A percentile compares a stretch with the other conserved stretches of the same genome.
phyloP scores from a whole-genome alignment of 768 basidiomycete genomes.

The Rhodotorula babjevae region DNA sequence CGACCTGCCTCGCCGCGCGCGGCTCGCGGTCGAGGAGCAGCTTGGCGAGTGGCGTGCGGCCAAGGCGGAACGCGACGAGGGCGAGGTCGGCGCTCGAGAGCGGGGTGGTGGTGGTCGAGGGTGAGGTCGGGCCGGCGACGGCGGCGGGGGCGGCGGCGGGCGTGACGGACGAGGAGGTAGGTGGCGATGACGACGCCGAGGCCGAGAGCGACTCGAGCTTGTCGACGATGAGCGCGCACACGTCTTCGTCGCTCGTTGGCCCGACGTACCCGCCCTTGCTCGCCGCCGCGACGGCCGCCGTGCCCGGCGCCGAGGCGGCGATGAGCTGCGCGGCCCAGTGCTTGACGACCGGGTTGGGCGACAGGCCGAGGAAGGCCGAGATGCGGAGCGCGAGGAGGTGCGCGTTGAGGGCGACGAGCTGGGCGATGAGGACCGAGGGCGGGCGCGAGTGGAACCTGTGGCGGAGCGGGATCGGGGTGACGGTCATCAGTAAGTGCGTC shows the following conservation, averaged over 20 bases:
- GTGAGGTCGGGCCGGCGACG: background rate
- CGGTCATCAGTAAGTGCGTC: too few species aligned
- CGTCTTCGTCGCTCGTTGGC: conserved; percentile 61
- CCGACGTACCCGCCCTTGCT: background rate
- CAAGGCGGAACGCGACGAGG: conserved; percentile 84
- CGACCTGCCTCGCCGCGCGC: conserved; percentile 84
- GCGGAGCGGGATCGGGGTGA: background rate
- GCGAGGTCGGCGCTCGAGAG: conserved; percentile 96
- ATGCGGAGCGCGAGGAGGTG: conserved; percentile 89
- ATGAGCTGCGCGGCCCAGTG: conserved; percentile 98
- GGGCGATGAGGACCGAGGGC: conserved; percentile 70
- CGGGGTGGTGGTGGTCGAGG: too few species aligned
- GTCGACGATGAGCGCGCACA: conserved; percentile 77
- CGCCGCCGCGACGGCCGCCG: background rate
- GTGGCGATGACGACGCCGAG: background rate
- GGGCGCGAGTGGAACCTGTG: conserved; percentile 74
- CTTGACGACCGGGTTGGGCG: conserved; percentile 72
- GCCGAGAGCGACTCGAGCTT: conserved; percentile 63
- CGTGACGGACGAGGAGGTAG: too few species aligned
- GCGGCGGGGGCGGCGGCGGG: background rate
- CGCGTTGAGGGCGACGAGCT: conserved; percentile 77
- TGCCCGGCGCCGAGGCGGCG: conserved; percentile 50
- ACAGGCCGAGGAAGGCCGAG: conserved; percentile 73
- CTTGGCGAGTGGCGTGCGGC: conserved; percentile 75
- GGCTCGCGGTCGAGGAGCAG: conserved; percentile 79